Evolutionary conservation across 768 basidiomycete species (phyloP), one percentile per base, ranked within the genome.

Genomic region (Lactifluus volemus): DNA sequence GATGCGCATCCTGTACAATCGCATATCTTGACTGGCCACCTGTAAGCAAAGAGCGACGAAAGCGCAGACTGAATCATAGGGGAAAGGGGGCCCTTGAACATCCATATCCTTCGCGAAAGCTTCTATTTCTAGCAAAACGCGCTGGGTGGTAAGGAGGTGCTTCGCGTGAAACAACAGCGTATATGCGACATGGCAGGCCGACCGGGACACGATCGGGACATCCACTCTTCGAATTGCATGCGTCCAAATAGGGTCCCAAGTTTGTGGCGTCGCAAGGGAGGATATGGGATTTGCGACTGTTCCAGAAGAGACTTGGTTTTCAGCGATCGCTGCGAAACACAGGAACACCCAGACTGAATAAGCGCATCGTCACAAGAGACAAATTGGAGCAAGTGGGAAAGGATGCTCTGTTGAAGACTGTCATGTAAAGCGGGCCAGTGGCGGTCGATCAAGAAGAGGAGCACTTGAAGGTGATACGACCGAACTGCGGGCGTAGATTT

Each of bases 341-440:
- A 96, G 67, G 67, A 96, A 89, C 1, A 85, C 78, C 95, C 94
- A 98, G 85, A 85, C 67, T 96, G 94, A 1, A 89, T 73, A 3
- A 70, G 68, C 0, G 77, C 68, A 52, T 93, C 88, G 44, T 89
- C 84, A 30, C 79, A 74, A 4, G 84, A 78, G 36, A 95, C 74
- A 41, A 86, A 78, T 50, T 82, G 79, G 11, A 84, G 68, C 32
- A 94, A 78, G 1, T 77, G 72, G 21, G 75, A 67, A 52, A 86
- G 73, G 38, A 93, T 75, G 2, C 81, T 77, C 49, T 75, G 73
- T 64, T 85, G 85, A 42, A 88, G 76, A 4, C 76, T 72, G 38
- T 74, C 70, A 62, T 89, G 84, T 25, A 97, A 71, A 25, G 76
- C 69, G 14, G 65, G 30, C 90, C 90, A 93, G 69, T 95, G 85